A percentile compares a stretch with the other conserved stretches of the same genome.
Evolutionary conservation across 164 flowering plant genomes (phyloP).

Genomic region (Euptelea pleiosperma): DNA sequence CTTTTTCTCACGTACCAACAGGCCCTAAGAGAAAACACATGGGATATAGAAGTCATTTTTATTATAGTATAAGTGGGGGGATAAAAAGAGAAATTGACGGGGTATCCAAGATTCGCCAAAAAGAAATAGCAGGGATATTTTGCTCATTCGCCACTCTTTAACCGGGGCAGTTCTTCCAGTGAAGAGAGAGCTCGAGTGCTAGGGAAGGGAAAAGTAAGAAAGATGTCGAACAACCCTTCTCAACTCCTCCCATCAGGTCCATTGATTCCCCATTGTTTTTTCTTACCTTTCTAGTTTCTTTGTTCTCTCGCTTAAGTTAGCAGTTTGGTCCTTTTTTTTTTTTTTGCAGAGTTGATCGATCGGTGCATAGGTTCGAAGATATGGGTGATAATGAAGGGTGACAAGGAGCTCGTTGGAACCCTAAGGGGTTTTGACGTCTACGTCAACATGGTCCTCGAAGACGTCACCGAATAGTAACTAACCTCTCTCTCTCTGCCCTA

Average conservation of each 20-base stretch:
- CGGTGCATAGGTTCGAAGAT: constrained; percentile 95
- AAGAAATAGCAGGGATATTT: no score
- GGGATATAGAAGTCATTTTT: no score
- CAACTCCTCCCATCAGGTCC: constrained; percentile 80
- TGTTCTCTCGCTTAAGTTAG: background rate
- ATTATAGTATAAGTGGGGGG: no score
- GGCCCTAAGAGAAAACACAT: no score
- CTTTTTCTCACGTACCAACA: no score
- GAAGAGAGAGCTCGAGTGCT: no score
- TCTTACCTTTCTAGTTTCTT: background rate
- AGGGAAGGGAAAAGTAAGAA: background rate
- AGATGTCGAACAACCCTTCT: constrained; percentile 75
- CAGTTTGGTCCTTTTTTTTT: background rate
- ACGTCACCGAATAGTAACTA: constrained; percentile 91
- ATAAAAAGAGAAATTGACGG: no score
- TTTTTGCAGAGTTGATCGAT: constrained; percentile 80
- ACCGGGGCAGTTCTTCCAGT: no score
- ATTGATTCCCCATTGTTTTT: background rate
- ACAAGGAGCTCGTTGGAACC: constrained; percentile 97
- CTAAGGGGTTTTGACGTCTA: constrained; percentile 91
- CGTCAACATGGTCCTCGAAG: constrained; percentile 98
- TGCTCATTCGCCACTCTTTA: no score
- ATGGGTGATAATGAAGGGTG: constrained; percentile 99
- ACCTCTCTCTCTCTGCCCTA: constrained; percentile 8
- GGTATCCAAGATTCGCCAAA: no score